A percentile compares a stretch with the other conserved stretches of the same genome.
Evolutionary conservation across 495 filamentous ascomycete species (phyloP).

Genomic region (Cudoniella acicularis): DNA sequence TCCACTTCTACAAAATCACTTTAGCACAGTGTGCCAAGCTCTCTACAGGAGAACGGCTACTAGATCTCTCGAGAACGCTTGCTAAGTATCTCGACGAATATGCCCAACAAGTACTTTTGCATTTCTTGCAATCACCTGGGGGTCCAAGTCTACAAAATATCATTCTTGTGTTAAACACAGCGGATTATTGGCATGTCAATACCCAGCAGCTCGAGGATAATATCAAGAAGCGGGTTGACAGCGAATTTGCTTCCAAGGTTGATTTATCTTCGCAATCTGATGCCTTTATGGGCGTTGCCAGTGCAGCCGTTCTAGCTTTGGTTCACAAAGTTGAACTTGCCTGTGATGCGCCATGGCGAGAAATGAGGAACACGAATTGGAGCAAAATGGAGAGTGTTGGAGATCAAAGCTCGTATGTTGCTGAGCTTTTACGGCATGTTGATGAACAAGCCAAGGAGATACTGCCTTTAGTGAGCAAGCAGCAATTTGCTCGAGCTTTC

Average conservation of each 20-base stretch:
- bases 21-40: conserved; percentile 94
- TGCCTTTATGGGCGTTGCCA: conserved; percentile 92
- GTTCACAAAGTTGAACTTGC: conserved; percentile 79
- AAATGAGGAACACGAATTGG: conserved; percentile 98
- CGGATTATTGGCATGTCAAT: conserved; percentile 94
- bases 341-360: conserved; percentile 84
- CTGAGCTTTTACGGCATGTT: conserved; percentile 68
- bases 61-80: conserved; percentile 80
- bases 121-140: conserved; percentile 63
- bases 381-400: conserved; percentile 89
- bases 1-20: conserved; percentile 90
- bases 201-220: conserved; percentile 91
- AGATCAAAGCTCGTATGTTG: conserved; percentile 90
- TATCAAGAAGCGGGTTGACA: conserved; percentile 84
- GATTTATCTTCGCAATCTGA: conserved; percentile 92
- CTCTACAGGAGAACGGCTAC: conserved; percentile 79
- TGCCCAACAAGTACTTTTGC: conserved; percentile 84
- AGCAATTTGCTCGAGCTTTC: conserved; percentile 90
- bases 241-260: conserved; percentile 65
- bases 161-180: conserved; percentile 87
- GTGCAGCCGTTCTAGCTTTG: conserved; percentile 77
- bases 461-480: conserved; percentile 76
- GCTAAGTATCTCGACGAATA: conserved; percentile 95
- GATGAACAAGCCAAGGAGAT: conserved; percentile 69
- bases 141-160: conserved; percentile 70